These are phyloP conservation scores for Roridomyces roridus DNA, from an alignment of 768 basidiomycete genomes.

Conservation along the genomic window DNA sequence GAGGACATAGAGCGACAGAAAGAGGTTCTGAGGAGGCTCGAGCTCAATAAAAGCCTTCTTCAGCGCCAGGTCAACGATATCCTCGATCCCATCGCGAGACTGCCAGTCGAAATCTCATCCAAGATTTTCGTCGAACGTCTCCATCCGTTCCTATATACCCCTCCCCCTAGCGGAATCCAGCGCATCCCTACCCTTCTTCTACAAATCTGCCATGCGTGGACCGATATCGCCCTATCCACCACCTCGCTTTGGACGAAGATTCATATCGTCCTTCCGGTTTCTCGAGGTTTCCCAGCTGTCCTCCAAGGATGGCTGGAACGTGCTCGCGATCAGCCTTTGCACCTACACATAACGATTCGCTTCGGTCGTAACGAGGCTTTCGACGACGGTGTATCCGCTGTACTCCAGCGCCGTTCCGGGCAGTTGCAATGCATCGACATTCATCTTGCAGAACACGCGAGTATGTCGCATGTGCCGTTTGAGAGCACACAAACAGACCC, in stretches of 20 bases:
- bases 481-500: no score
- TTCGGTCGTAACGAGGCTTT: no score
- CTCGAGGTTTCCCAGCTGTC: not conserved
- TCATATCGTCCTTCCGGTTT: no score
- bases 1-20: no score
- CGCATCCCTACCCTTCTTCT: not conserved
- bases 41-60: not conserved
- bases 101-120: constrained; percentile 6
- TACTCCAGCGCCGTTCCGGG: no score
- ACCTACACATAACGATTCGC: no score
- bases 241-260: not conserved
- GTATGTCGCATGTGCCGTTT: no score
- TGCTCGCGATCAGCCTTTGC: no score
- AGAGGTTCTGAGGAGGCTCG: no score
- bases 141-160: not conserved
- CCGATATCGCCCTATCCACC: not conserved
- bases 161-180: not conserved
- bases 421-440: no score
- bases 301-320: not conserved
- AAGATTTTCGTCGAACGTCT: not conserved
- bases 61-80: not conserved
- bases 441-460: no score
- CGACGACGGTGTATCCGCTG: no score
- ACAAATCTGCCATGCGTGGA: not conserved
- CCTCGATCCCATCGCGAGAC: not conserved